Conservation (phyloP, 2,329 filamentous ascomycete genomes). For the Epichloe hybrida region DNA sequence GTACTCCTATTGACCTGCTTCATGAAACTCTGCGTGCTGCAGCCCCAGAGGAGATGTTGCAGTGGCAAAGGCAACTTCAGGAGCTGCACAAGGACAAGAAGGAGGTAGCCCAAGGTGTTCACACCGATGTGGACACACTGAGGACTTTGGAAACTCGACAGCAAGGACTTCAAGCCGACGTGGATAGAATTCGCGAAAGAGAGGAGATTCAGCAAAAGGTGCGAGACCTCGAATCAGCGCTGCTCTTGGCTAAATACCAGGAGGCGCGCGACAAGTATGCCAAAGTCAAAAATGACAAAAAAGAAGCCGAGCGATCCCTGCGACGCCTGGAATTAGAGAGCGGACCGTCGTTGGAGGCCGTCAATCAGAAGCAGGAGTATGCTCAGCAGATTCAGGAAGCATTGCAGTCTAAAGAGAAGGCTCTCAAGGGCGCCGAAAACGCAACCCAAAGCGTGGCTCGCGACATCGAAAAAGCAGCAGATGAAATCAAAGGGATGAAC, state of each 20-base stretch:
- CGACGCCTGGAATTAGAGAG: constrained; percentile 41
- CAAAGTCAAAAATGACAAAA: constrained; percentile 42
- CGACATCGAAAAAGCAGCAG: constrained; percentile 20
- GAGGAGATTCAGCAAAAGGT: constrained; percentile 53
- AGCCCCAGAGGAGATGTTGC: constrained; percentile 65
- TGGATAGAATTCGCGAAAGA: constrained; percentile 69
- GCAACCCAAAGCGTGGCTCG: constrained; percentile 31
- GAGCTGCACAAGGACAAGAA: constrained; percentile 55
- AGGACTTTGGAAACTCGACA: constrained; percentile 60
- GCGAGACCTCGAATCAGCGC: constrained; percentile 48
- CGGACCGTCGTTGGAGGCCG: constrained; percentile 55
- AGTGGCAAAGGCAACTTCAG: constrained; percentile 66
- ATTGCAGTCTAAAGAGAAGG: constrained; percentile 38
- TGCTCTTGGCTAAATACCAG: constrained; percentile 52
- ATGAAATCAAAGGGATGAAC: constrained; percentile 30
- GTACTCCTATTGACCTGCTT: constrained; percentile 69
- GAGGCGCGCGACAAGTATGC: constrained; percentile 34
- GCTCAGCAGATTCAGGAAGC: constrained; percentile 39
- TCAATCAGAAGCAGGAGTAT: constrained; percentile 60
- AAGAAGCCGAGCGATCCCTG: constrained; percentile 42
- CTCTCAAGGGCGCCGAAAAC: constrained; percentile 40
- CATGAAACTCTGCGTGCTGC: constrained; percentile 80
- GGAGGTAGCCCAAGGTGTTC: constrained; percentile 41
- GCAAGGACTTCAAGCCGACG: constrained; percentile 60
- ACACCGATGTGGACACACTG: constrained; percentile 48